Evolutionary conservation across 768 basidiomycete genomes (phyloP).

Genomic region (Collybia mongolica): DNA sequence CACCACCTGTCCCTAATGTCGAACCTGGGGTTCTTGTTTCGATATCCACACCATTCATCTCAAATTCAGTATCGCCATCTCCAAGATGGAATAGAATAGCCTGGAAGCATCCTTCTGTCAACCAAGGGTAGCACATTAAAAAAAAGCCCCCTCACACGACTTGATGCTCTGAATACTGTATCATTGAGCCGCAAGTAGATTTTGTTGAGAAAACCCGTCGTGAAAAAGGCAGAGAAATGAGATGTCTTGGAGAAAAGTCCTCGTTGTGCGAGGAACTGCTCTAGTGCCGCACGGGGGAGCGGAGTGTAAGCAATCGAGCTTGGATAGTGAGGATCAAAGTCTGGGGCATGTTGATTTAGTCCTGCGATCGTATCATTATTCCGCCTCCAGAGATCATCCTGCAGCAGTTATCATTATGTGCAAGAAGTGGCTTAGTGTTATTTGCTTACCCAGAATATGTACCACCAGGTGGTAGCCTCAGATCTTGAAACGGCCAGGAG

Average conservation of each 20-base stretch:
- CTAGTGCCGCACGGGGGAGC: conserved; percentile 60
- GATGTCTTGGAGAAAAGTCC: conserved; percentile 51
- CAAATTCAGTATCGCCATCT: conserved; percentile 44
- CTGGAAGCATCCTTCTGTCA: conserved; percentile 27
- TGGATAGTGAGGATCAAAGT: conserved; percentile 73
- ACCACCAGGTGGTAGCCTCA: conserved; percentile 70
- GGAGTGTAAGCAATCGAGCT: conserved; percentile 74
- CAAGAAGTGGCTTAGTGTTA: not conserved
- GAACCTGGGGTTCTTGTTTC: conserved; percentile 49
- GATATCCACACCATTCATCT: conserved; percentile 64
- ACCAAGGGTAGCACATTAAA: not conserved
- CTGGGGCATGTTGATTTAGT: conserved; percentile 44
- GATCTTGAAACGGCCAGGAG: conserved; percentile 46
- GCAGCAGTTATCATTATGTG: conserved; percentile 4
- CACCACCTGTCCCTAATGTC: conserved; percentile 63
- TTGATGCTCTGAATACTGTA: conserved; percentile 53
- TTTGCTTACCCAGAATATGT: conserved; percentile 67
- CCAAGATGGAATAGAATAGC: conserved; percentile 66
- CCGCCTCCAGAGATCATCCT: conserved; percentile 78
- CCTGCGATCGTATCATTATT: conserved; percentile 58
- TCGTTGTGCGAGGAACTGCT: conserved; percentile 61
- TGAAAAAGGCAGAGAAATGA: conserved; percentile 47
- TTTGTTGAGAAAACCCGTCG: conserved; percentile 69
- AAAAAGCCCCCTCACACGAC: conserved; percentile 36
- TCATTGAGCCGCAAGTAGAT: conserved; percentile 72